These are phyloP conservation scores for Sambucus nigra DNA, from an alignment of 129 eudicot species.

Conservation along the genomic window DNA sequence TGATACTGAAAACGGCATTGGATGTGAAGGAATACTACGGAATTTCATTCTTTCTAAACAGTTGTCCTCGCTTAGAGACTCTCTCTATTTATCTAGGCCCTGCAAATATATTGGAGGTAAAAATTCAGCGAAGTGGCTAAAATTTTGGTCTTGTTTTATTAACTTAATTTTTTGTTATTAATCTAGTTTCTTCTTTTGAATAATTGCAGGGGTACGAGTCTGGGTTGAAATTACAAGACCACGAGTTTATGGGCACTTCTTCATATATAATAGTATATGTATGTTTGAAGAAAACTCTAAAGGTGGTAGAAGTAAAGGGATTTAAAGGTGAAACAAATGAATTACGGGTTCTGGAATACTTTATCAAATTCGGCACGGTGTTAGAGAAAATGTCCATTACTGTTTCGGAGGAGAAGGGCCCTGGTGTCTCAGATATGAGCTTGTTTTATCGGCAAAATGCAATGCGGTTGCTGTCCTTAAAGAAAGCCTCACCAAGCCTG, in stretches of 20 bases:
- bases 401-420: background rate
- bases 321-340: background rate
- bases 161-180: background rate
- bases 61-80: conserved; percentile 15
- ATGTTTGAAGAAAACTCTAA: conserved; percentile 6
- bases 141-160: background rate
- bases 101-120: background rate
- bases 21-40: conserved; percentile 4
- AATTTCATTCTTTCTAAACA: conserved; percentile 13
- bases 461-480: background rate
- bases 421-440: background rate
- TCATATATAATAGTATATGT: background rate
- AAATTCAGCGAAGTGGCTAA: background rate
- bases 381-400: conserved; percentile 2
- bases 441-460: background rate
- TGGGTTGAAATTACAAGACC: background rate
- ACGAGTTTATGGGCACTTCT: background rate
- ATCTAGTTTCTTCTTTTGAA: background rate
- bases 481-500: background rate
- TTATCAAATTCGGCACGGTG: conserved; percentile 6
- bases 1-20: conserved; percentile 9
- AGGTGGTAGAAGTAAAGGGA: conserved; percentile 4
- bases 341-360: background rate
- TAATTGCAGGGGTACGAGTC: conserved; percentile 3
- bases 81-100: conserved; percentile 6